These are phyloP conservation scores for Alternaria triticimaculans DNA, from an alignment of 2,329 filamentous ascomycete species.

Conservation along the genomic window DNA sequence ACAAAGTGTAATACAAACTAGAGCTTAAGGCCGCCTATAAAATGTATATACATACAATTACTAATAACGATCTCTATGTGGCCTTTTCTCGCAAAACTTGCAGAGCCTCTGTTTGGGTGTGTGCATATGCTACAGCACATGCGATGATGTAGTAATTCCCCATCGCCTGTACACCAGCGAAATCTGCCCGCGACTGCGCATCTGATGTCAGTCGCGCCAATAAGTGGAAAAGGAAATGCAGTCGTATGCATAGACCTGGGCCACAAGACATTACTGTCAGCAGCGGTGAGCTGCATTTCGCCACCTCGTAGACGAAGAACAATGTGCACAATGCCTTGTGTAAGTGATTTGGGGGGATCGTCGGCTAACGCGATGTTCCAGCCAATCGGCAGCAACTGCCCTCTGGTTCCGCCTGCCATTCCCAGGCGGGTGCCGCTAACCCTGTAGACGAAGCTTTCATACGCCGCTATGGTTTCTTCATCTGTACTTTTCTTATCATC, in stretches of 20 bases:
- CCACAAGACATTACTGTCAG: not conserved
- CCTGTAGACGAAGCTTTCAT: slow-evolving; percentile 25
- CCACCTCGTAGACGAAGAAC: not conserved
- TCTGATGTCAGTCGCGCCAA: not conserved
- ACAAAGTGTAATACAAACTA: too few species aligned
- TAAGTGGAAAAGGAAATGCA: not conserved
- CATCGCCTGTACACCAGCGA: not conserved
- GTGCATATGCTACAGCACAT: not conserved
- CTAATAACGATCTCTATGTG: too few species aligned
- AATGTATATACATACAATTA: not conserved
- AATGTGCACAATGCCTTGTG: slow-evolving; percentile 14
- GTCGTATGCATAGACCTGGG: not conserved
- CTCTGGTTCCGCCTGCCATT: slow-evolving; percentile 16
- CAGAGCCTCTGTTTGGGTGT: not conserved
- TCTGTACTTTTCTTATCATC: slow-evolving; percentile 14
- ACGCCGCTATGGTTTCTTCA: slow-evolving; percentile 16
- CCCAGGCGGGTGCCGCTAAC: slow-evolving; percentile 12
- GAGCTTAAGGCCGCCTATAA: too few species aligned
- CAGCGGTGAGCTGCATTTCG: not conserved
- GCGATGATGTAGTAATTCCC: not conserved
- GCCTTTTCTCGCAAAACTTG: not conserved
- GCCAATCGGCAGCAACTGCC: slow-evolving; percentile 21
- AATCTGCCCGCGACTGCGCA: not conserved
- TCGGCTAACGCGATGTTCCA: slow-evolving; percentile 1
- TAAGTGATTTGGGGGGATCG: slow-evolving; percentile 11